A percentile compares a stretch with the other conserved stretches of the same genome.
These are phyloP conservation scores for Phellinidium pouzarii DNA, from an alignment of 1,284 basidiomycete species.

Conservation along the genomic window DNA sequence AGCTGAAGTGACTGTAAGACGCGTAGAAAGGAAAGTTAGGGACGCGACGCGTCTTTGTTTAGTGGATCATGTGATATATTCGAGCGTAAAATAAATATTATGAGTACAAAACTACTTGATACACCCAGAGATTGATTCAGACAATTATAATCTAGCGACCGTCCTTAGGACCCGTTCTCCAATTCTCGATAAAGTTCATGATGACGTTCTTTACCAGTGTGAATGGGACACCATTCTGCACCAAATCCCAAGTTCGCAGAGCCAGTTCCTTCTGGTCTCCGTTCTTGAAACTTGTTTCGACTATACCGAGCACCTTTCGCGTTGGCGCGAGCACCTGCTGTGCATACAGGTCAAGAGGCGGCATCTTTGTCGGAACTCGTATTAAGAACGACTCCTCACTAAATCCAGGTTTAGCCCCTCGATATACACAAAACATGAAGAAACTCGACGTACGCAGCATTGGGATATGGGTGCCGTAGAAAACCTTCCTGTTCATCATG, in stretches of 20 bases:
- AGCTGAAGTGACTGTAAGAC: no score
- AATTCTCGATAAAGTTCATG: conserved; percentile 23
- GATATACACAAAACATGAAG: conserved; percentile 14
- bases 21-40: no score
- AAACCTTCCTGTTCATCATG: neutral
- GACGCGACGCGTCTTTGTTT: no score
- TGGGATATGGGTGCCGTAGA: conserved; percentile 11
- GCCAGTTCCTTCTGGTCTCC: conserved; percentile 48
- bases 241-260: conserved; percentile 46
- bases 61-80: no score
- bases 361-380: conserved; percentile 30
- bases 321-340: conserved; percentile 44
- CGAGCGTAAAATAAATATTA: no score
- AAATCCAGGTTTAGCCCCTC: neutral
- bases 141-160: neutral
- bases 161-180: conserved; percentile 11
- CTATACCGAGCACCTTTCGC: conserved; percentile 37
- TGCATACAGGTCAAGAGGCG: conserved; percentile 39
- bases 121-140: no score
- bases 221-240: conserved; percentile 46
- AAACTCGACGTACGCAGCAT: conserved; percentile 9
- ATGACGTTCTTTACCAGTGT: conserved; percentile 43
- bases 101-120: no score
- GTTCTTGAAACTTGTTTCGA: conserved; percentile 41
- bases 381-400: conserved; percentile 29